A percentile compares a stretch with the other conserved stretches of the same genome.
These are phyloP conservation scores for Cutaneotrichosporon arboriforme DNA, from an alignment of 1,284 basidiomycete genomes.

Conservation along the genomic window DNA sequence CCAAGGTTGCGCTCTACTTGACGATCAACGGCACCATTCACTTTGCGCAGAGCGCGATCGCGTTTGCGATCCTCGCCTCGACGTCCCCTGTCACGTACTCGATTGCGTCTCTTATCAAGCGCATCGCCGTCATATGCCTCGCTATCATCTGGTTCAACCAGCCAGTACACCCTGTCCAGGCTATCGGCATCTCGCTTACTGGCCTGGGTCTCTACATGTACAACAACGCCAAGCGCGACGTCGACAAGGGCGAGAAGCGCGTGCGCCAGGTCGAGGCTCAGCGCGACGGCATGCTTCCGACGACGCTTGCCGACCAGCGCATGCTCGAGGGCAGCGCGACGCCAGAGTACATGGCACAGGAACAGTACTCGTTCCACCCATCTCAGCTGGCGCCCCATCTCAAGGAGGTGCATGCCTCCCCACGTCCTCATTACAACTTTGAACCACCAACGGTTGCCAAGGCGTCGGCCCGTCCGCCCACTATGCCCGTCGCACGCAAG, in stretches of 20 bases:
- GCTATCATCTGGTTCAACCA: conserved; percentile 97
- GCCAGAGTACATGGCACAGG: neutral
- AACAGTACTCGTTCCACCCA: neutral
- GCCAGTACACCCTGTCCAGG: conserved; percentile 76
- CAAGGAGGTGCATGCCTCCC: conserved; percentile 29
- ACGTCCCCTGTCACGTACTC: conserved; percentile 98
- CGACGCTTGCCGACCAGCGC: conserved; percentile 34
- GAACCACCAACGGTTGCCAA: conserved; percentile 19
- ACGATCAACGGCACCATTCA: conserved; percentile 91
- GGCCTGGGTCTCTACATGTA: conserved; percentile 93
- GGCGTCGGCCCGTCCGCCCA: conserved; percentile 24
- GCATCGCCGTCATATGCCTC: conserved; percentile 95
- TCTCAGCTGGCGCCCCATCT: neutral
- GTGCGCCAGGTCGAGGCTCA: conserved; percentile 65
- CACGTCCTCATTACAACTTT: conserved; percentile 31
- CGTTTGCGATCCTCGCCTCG: conserved; percentile 89
- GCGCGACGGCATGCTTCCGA: conserved; percentile 53
- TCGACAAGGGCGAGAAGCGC: conserved; percentile 87
- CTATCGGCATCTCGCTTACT: conserved; percentile 77
- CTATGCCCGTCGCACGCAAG: neutral
- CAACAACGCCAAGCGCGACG: conserved; percentile 85
- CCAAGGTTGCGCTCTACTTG: conserved; percentile 60
- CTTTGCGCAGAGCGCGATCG: conserved; percentile 94
- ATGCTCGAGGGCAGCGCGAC: conserved; percentile 28
- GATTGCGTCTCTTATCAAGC: conserved; percentile 95